Percentiles rank a stretch among this genome's conserved stretches.
phyloP scores from a whole-genome alignment of 2,329 filamentous ascomycete genomes.

The Botryosphaeria dothidea region DNA sequence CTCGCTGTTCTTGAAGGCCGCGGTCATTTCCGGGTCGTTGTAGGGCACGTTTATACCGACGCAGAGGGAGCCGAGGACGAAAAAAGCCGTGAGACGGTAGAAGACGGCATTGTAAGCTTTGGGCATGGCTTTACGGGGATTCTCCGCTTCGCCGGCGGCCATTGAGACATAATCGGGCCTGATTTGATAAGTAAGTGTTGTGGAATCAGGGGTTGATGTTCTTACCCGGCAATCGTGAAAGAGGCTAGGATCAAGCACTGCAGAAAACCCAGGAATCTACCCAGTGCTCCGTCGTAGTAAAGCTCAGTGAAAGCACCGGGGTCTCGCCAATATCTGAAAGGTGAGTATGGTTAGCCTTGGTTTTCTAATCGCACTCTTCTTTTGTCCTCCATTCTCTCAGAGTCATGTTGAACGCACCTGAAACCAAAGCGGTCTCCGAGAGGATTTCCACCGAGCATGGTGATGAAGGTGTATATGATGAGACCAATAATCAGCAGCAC shows the following conservation, averaged over 20 bases:
- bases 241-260: conserved; percentile 71
- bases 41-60: conserved; percentile 71
- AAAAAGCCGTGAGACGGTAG: conserved; percentile 68
- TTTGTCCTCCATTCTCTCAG: conserved; percentile 26
- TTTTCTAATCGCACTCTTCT: background rate
- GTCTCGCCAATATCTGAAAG: conserved; percentile 68
- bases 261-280: conserved; percentile 74
- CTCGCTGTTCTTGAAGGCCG: conserved; percentile 58
- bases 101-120: conserved; percentile 73
- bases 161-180: conserved; percentile 73
- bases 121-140: conserved; percentile 73
- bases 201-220: conserved; percentile 47
- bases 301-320: conserved; percentile 69
- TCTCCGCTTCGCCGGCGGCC: conserved; percentile 72
- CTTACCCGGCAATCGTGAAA: conserved; percentile 65
- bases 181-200: background rate
- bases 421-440: conserved; percentile 70
- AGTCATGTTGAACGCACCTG: conserved; percentile 65
- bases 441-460: conserved; percentile 82
- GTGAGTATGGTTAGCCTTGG: conserved; percentile 59
- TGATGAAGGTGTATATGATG: conserved; percentile 74
- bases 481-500: conserved; percentile 71
- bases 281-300: conserved; percentile 65
- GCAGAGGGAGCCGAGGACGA: conserved; percentile 72
- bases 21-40: conserved; percentile 60